Percentiles rank a stretch among this genome's conserved stretches.
phyloP scores from a whole-genome alignment of 176 grass and related monocot genomes.

The Cymbopogon citratus region DNA sequence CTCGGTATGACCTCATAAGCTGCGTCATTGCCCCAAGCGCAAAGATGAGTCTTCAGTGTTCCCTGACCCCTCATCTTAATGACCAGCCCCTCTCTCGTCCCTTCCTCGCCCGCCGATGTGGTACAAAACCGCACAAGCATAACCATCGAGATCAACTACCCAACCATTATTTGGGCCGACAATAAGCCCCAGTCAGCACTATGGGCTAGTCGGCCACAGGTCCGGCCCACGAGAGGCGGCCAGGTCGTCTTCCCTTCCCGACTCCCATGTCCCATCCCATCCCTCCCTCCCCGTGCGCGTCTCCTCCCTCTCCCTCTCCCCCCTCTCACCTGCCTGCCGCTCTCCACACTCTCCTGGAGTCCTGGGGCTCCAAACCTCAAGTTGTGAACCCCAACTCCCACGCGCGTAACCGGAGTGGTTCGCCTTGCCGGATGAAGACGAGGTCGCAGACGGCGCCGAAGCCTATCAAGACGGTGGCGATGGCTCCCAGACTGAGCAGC shows the following conservation, averaged over 20 bases:
- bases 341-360: not conserved
- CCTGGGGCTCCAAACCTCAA: not conserved
- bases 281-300: not conserved
- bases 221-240: not conserved
- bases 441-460: conserved; percentile 54
- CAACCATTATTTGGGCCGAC: not conserved
- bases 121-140: too few species aligned
- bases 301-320: not conserved
- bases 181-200: not conserved
- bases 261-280: too few species aligned
- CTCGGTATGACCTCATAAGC: conserved; percentile 82
- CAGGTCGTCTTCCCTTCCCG: not conserved
- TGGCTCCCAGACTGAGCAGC: conserved; percentile 15
- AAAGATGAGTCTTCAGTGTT: not conserved
- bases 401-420: not conserved
- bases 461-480: conserved; percentile 42
- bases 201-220: too few species aligned
- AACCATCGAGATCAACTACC: too few species aligned
- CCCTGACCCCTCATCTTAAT: not conserved
- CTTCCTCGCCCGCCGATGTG: not conserved
- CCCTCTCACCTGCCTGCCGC: not conserved
- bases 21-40: conserved; percentile 93
- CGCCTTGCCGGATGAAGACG: conserved; percentile 60
- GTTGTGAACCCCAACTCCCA: not conserved
- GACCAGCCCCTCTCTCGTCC: not conserved